Percentiles rank a stretch among this genome's conserved stretches.
Conservation (phyloP, 106 monocot genomes). For the Dendrobium chrysotoxum region DNA sequence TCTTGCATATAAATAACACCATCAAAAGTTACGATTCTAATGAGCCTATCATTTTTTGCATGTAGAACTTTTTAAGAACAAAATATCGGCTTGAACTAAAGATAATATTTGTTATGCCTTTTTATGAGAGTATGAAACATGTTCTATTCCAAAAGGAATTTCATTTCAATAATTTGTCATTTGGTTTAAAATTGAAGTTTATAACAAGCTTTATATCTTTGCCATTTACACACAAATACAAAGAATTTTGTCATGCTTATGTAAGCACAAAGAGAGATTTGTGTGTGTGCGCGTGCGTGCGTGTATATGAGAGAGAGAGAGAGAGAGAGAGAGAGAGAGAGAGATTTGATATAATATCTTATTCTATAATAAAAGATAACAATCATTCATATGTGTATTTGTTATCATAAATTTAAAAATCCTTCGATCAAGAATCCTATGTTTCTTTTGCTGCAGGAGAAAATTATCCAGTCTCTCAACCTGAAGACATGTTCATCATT, state of each 20-base stretch:
- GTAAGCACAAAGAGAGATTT: not conserved
- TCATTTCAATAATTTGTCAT: too few species aligned
- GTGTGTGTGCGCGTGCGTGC: too few species aligned
- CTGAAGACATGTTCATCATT: constrained; percentile 5
- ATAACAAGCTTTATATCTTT: too few species aligned
- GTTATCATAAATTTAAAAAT: too few species aligned
- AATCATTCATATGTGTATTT: not conserved
- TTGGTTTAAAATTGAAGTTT: too few species aligned
- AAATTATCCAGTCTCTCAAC: not conserved
- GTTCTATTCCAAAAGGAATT: not conserved
- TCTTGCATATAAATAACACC: not conserved
- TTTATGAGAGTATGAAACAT: not conserved
- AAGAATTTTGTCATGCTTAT: not conserved
- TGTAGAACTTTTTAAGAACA: not conserved
- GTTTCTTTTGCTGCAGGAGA: not conserved
- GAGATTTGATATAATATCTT: not conserved
- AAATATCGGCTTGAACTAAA: not conserved
- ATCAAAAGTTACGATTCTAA: not conserved
- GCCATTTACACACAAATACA: too few species aligned
- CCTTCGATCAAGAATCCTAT: too few species aligned
- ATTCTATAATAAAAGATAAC: not conserved
- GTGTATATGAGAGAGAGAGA: too few species aligned
- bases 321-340: too few species aligned
- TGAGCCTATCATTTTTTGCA: not conserved
- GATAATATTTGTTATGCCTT: not conserved